Percentiles rank a stretch among this genome's conserved stretches.
These are phyloP conservation scores for Kodamaea jinghongensis DNA, from an alignment of 805 yeast genomes.

Conservation along the genomic window DNA sequence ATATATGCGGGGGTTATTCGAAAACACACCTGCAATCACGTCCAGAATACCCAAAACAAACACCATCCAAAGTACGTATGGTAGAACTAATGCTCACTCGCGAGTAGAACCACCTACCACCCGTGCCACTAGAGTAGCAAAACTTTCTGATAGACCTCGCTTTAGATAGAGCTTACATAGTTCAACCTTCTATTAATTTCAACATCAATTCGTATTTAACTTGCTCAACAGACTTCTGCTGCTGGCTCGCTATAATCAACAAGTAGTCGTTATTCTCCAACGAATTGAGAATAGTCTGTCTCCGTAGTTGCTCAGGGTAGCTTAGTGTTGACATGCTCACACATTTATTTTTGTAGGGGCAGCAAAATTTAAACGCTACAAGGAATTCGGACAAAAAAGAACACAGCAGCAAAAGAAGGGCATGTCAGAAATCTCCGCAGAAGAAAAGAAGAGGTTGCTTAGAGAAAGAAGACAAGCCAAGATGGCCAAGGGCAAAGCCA, in stretches of 20 bases:
- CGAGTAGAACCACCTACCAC: neutral
- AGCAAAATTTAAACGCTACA: neutral
- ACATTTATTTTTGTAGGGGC: neutral
- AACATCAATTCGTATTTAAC: constrained; percentile 39
- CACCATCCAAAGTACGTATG: constrained; percentile 3
- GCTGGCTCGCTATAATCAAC: constrained; percentile 39
- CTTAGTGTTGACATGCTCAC: constrained; percentile 9
- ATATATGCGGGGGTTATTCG: constrained; percentile 39
- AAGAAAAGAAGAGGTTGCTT: constrained; percentile 55
- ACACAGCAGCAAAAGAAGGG: neutral
- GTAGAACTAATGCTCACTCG: neutral
- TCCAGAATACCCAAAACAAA: constrained; percentile 3
- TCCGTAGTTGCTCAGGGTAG: constrained; percentile 12
- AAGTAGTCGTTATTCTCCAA: constrained; percentile 39
- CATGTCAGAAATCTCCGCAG: constrained; percentile 48
- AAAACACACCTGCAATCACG: constrained; percentile 11
- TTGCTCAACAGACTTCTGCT: constrained; percentile 41
- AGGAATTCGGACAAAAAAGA: neutral
- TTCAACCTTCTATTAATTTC: constrained; percentile 16
- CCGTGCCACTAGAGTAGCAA: constrained; percentile 4
- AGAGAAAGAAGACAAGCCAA: constrained; percentile 68
- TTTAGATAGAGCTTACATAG: constrained; percentile 7
- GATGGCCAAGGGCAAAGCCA: constrained; percentile 53
- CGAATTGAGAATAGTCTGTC: constrained; percentile 38
- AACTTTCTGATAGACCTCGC: constrained; percentile 10